These are phyloP conservation scores for Chrysosporium keratinophilum DNA, from an alignment of 2,329 filamentous ascomycete genomes.

Conservation along the genomic window DNA sequence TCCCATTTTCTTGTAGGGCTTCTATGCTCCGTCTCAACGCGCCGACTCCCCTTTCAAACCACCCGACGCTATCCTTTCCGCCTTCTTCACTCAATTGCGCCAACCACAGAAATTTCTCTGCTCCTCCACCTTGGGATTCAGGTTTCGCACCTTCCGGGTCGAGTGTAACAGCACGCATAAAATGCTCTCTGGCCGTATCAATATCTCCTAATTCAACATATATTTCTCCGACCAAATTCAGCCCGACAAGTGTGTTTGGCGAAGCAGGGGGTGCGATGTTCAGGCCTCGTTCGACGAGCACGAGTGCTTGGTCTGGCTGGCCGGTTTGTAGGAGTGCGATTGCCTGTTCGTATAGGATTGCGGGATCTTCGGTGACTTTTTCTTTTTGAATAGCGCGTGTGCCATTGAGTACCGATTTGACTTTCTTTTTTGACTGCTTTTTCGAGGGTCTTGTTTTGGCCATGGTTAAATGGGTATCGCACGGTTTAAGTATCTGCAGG, in stretches of 20 bases:
- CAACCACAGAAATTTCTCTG: constrained; percentile 90
- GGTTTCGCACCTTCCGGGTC: constrained; percentile 64
- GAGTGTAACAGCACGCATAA: constrained; percentile 60
- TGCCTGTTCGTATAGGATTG: constrained; percentile 48
- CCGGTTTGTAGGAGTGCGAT: constrained; percentile 48
- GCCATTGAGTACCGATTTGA: constrained; percentile 37
- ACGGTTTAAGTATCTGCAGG: neutral
- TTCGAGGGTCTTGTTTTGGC: constrained; percentile 44
- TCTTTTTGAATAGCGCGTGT: constrained; percentile 32
- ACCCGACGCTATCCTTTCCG: constrained; percentile 49
- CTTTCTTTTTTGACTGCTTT: constrained; percentile 32
- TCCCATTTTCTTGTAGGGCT: constrained; percentile 44
- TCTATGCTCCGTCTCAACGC: constrained; percentile 64
- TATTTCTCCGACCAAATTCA: constrained; percentile 72
- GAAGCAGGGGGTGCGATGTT: constrained; percentile 27
- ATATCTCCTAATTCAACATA: constrained; percentile 72
- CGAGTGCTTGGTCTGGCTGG: constrained; percentile 48
- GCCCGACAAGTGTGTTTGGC: constrained; percentile 43
- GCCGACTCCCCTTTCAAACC: constrained; percentile 56
- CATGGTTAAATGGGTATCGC: constrained; percentile 29
- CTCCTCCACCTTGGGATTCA: constrained; percentile 65
- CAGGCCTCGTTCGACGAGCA: constrained; percentile 45
- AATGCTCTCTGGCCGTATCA: constrained; percentile 61
- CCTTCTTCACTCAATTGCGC: constrained; percentile 70
- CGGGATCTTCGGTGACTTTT: constrained; percentile 42